Evolutionary conservation across 331 rosid genomes (phyloP).

Genomic region (Acacia concinna): DNA sequence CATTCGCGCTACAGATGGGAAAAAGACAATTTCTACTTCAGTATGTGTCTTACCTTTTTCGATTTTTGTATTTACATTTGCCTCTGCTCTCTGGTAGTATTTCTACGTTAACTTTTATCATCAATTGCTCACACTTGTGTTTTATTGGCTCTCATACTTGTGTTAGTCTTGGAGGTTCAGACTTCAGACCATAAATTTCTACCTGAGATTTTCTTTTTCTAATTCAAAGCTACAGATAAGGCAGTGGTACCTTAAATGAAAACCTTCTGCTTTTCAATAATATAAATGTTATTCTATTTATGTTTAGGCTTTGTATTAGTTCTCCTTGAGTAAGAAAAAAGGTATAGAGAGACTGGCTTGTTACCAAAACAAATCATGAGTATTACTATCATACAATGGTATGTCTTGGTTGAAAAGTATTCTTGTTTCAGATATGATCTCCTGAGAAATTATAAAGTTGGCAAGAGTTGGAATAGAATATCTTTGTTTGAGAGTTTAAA

Average conservation of each 20-base stretch:
- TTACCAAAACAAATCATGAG: neutral
- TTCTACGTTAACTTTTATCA: neutral
- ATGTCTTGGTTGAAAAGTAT: neutral
- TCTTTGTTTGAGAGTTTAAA: neutral
- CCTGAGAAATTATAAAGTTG: neutral
- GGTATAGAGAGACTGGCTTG: neutral
- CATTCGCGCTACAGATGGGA: conserved; percentile 91
- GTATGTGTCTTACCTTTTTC: neutral
- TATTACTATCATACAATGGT: neutral
- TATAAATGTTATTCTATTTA: neutral
- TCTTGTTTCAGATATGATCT: neutral
- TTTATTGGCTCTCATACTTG: neutral
- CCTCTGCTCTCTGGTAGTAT: neutral
- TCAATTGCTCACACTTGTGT: neutral
- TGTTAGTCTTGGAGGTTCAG: neutral
- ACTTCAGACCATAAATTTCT: neutral
- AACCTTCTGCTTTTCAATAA: neutral
- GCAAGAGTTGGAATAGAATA: conserved; percentile 2
- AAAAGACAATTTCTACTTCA: conserved; percentile 30
- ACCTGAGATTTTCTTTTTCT: neutral
- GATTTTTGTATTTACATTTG: neutral
- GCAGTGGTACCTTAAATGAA: neutral
- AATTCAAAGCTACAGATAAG: neutral
- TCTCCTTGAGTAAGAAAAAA: neutral
- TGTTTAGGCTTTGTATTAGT: neutral